Conservation (phyloP, 2,329 filamentous ascomycete genomes). For the Microdochium trichocladiopsis region DNA sequence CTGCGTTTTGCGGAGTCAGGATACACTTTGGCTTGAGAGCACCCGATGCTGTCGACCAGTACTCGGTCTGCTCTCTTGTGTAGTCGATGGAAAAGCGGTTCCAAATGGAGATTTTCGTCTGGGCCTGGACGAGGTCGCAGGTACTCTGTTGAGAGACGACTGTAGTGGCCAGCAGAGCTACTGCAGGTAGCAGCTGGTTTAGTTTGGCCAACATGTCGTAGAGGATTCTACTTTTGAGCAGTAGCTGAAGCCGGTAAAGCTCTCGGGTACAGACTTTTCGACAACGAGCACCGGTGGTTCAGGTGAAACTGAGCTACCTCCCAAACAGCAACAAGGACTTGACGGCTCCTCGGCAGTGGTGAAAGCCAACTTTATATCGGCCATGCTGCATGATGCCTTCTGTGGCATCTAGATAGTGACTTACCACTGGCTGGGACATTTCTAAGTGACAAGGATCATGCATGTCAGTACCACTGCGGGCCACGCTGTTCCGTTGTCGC, state of each 20-base stretch:
- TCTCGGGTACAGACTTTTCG: too few relatives aligned
- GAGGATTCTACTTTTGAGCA: neutral
- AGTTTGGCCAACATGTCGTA: neutral
- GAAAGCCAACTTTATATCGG: too few relatives aligned
- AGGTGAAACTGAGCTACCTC: too few relatives aligned
- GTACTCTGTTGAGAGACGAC: conserved; percentile 18
- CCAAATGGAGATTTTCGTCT: conserved; percentile 23
- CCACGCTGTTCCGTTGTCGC: too few relatives aligned
- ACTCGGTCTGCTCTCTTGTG: conserved; percentile 27
- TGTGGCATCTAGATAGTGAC: too few relatives aligned
- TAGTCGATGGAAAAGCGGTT: conserved; percentile 24
- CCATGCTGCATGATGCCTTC: too few relatives aligned
- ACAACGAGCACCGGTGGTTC: neutral
- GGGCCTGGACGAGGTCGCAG: conserved; percentile 25
- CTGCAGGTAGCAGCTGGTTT: neutral
- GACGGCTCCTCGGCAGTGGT: too few relatives aligned
- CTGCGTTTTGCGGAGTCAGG: conserved; percentile 35
- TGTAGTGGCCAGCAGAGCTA: conserved; percentile 8
- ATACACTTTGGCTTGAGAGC: conserved; percentile 38
- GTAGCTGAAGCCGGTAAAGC: too few relatives aligned
- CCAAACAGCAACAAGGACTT: too few relatives aligned
- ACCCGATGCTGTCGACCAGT: conserved; percentile 37
- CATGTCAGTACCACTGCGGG: too few relatives aligned
- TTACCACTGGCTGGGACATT: too few relatives aligned
- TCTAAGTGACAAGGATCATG: too few relatives aligned